A percentile compares a stretch with the other conserved stretches of the same genome.
phyloP scores from a whole-genome alignment of 805 yeast genomes.

The Candida ficus region DNA sequence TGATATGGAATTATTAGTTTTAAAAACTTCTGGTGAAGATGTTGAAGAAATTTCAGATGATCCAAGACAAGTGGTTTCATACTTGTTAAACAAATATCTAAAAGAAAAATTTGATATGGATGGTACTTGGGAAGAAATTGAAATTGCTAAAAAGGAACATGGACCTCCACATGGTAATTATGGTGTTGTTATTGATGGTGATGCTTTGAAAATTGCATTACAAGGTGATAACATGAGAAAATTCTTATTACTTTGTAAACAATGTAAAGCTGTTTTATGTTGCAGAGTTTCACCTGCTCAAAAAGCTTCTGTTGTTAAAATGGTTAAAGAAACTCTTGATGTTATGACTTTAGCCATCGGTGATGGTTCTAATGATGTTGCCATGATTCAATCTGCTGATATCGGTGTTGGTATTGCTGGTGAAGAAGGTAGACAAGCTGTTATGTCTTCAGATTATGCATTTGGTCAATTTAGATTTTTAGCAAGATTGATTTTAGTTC shows the following conservation, averaged over 20 bases:
- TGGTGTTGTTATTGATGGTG: constrained; percentile 79
- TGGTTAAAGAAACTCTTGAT: constrained; percentile 67
- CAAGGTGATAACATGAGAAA: constrained; percentile 43
- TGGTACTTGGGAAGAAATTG: constrained; percentile 56
- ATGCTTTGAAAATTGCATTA: constrained; percentile 56
- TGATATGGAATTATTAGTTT: constrained; percentile 68
- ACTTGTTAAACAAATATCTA: constrained; percentile 40
- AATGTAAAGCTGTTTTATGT: constrained; percentile 76
- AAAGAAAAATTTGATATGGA: constrained; percentile 49
- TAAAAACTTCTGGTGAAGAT: constrained; percentile 56
- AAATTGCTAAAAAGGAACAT: constrained; percentile 50
- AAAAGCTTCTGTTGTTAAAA: constrained; percentile 75
- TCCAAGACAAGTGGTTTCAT: constrained; percentile 28
- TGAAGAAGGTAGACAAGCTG: constrained; percentile 88
- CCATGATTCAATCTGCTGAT: constrained; percentile 86
- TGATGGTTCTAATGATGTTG: constrained; percentile 87
- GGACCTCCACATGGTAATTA: constrained; percentile 61
- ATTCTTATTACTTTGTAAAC: constrained; percentile 68
- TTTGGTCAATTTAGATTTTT: constrained; percentile 76
- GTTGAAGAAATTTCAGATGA: constrained; percentile 37
- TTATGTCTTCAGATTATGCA: constrained; percentile 84
- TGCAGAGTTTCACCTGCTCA: constrained; percentile 89
- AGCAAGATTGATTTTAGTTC: constrained; percentile 61
- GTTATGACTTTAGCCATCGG: constrained; percentile 88
- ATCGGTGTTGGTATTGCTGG: constrained; percentile 90